Evolutionary conservation across 768 basidiomycete genomes (phyloP).

Genomic region (Lentinula sp.): DNA sequence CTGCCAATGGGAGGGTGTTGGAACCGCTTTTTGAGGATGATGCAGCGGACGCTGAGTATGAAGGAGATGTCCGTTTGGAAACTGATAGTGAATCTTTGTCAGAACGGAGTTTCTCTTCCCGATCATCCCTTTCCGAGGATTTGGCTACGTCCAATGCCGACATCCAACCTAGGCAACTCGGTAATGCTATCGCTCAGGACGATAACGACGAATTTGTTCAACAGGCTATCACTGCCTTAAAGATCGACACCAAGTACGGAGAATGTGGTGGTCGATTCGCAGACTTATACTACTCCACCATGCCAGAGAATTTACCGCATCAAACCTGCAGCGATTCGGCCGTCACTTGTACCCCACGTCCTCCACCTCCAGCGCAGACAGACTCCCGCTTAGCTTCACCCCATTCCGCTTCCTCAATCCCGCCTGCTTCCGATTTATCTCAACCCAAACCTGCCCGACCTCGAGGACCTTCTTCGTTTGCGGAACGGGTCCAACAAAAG

Average conservation of each 20-base stretch:
- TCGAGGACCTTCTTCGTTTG: constrained; percentile 31
- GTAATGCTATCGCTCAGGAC: constrained; percentile 21
- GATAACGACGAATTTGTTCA: constrained; percentile 30
- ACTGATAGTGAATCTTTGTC: background rate
- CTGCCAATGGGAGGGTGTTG: background rate
- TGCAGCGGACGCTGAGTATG: background rate
- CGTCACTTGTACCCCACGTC: constrained; percentile 11
- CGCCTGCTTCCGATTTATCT: background rate
- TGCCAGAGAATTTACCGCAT: constrained; percentile 13
- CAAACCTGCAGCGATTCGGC: background rate
- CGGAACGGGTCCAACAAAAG: constrained; percentile 37
- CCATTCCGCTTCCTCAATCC: constrained; percentile 8
- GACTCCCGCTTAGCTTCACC: constrained; percentile 13
- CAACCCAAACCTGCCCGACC: constrained; percentile 15
- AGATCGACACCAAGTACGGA: constrained; percentile 17
- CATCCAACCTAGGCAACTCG: constrained; percentile 2
- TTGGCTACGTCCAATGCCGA: background rate
- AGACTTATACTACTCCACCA: constrained; percentile 30
- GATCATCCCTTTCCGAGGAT: background rate
- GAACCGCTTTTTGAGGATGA: constrained; percentile 7
- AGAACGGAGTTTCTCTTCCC: background rate
- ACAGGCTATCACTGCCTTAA: constrained; percentile 23
- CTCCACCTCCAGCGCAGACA: constrained; percentile 7
- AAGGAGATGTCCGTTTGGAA: background rate
- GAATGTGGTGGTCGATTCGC: constrained; percentile 27